Evolutionary conservation across 805 yeast species (phyloP).

Genomic region (Metschnikowia bowlesiae): DNA sequence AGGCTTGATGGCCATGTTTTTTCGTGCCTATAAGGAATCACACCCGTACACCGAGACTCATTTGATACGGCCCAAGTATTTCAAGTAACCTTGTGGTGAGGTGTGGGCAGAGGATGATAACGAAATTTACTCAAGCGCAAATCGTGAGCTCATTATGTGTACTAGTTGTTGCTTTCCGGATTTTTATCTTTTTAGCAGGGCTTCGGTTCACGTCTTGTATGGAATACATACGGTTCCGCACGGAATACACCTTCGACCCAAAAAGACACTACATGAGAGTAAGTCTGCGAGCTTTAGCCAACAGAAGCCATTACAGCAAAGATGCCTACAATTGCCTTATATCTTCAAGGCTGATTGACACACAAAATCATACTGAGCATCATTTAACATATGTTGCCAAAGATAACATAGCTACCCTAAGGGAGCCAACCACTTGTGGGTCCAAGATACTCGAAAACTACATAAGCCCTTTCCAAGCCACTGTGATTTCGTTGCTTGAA

Average conservation of each 20-base stretch:
- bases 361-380: neutral
- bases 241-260: neutral
- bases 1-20: neutral
- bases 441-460: conserved; percentile 60
- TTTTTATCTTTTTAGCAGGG: no score
- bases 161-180: no score
- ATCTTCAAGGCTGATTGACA: neutral
- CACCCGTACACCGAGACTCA: conserved; percentile 8
- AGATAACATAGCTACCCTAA: conserved; percentile 69
- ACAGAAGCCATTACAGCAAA: neutral
- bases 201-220: neutral
- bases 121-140: no score
- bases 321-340: conserved; percentile 15
- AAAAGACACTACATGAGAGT: neutral
- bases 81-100: no score
- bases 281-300: neutral
- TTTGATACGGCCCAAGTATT: no score
- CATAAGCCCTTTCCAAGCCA: conserved; percentile 76
- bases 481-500: conserved; percentile 56
- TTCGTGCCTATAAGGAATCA: neutral
- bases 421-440: conserved; percentile 72
- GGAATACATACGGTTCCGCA: neutral
- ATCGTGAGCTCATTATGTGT: no score
- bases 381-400: conserved; percentile 40
- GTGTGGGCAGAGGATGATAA: no score